Conservation (phyloP, 148 eudicot species). For the Selenicereus undatus region DNA sequence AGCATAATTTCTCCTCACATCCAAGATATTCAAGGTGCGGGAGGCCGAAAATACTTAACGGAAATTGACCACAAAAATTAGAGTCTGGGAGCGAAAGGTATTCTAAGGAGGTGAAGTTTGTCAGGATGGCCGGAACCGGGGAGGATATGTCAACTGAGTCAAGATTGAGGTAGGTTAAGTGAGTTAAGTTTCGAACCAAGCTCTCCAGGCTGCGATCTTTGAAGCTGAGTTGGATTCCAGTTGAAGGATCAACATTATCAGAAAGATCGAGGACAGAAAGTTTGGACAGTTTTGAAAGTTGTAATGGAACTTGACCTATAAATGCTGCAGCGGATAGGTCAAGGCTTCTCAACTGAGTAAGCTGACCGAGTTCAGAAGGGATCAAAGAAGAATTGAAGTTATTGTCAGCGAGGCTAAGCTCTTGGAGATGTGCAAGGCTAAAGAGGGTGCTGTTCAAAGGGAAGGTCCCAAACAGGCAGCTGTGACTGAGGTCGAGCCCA, state of each 20-base stretch:
- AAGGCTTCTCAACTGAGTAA: constrained; percentile 17
- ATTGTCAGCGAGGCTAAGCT: constrained; percentile 29
- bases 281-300: constrained; percentile 19
- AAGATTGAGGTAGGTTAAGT: constrained; percentile 16
- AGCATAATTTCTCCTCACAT: constrained; percentile 8
- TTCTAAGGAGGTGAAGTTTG: constrained; percentile 16
- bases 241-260: neutral
- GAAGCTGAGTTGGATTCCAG: neutral
- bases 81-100: neutral
- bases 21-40: constrained; percentile 24
- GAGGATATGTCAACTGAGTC: constrained; percentile 14
- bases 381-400: constrained; percentile 27
- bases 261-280: constrained; percentile 24
- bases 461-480: constrained; percentile 28
- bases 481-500: constrained; percentile 31
- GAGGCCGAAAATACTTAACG: constrained; percentile 17
- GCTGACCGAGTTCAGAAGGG: constrained; percentile 15
- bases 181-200: constrained; percentile 19
- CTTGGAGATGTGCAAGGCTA: constrained; percentile 28
- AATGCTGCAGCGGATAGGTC: constrained; percentile 27
- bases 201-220: constrained; percentile 1
- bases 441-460: constrained; percentile 16
- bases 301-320: constrained; percentile 25
- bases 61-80: constrained; percentile 19
- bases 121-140: constrained; percentile 17